Evolutionary conservation across 768 basidiomycete species (phyloP).

Genomic region (Sporobolomyces pararoseus): DNA sequence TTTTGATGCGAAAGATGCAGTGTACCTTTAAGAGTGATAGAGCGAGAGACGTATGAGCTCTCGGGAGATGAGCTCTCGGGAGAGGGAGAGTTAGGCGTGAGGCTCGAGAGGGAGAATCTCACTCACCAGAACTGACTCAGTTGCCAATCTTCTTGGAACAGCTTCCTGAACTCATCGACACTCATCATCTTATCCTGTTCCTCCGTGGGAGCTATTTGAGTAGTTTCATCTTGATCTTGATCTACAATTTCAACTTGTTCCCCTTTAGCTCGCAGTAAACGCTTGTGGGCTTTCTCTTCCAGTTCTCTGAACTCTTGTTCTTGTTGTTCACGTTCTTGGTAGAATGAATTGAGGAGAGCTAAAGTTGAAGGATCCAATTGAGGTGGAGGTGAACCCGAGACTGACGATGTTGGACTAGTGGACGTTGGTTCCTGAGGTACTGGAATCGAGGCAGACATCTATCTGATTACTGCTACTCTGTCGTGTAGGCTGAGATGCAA

Average conservation of each 20-base stretch:
- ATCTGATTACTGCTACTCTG: too few relatives aligned
- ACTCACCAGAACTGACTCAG: slow-evolving; percentile 42
- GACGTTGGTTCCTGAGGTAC: too few relatives aligned
- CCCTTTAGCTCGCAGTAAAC: slow-evolving; percentile 5
- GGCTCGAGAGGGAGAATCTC: too few relatives aligned
- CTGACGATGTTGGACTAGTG: too few relatives aligned
- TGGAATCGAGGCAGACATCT: too few relatives aligned
- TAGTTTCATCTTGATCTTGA: not conserved
- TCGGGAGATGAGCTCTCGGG: too few relatives aligned
- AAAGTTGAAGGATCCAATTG: slow-evolving; percentile 45
- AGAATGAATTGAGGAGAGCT: slow-evolving; percentile 40
- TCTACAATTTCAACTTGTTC: too few relatives aligned
- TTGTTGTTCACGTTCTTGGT: slow-evolving; percentile 31
- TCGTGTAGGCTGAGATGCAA: too few relatives aligned
- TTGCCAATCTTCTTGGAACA: slow-evolving; percentile 34
- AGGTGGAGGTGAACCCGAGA: slow-evolving; percentile 24
- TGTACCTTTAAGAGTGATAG: slow-evolving; percentile 38
- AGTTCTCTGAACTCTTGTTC: slow-evolving; percentile 38
- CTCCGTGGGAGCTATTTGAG: too few relatives aligned
- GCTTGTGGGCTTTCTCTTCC: slow-evolving; percentile 30
- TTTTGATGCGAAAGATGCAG: slow-evolving; percentile 38
- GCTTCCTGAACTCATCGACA: slow-evolving; percentile 39
- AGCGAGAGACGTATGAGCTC: too few relatives aligned
- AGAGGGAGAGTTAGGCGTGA: not conserved
- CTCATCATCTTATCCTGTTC: slow-evolving; percentile 38